A percentile compares a stretch with the other conserved stretches of the same genome.
phyloP scores from a whole-genome alignment of 1,139 yeast species.

The Kodamaea fungicola region DNA sequence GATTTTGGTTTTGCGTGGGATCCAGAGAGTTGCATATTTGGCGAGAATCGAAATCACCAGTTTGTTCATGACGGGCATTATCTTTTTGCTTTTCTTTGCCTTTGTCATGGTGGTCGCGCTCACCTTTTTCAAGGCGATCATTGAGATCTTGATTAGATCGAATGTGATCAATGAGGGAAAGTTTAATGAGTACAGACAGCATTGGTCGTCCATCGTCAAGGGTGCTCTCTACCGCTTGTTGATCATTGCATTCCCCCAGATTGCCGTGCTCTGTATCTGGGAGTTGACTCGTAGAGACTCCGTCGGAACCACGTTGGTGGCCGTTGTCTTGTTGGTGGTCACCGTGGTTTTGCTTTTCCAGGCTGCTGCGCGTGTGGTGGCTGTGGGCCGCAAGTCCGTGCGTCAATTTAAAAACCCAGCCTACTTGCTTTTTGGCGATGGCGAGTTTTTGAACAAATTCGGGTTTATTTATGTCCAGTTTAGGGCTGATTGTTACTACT shows the following conservation, averaged over 20 bases:
- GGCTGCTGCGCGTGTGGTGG: slow-evolving; percentile 70
- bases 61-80: slow-evolving; percentile 81
- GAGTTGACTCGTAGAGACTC: slow-evolving; percentile 82
- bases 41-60: slow-evolving; percentile 84
- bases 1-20: slow-evolving; percentile 81
- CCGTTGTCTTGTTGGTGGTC: slow-evolving; percentile 61
- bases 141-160: slow-evolving; percentile 66
- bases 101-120: slow-evolving; percentile 65
- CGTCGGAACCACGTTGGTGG: slow-evolving; percentile 76
- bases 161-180: slow-evolving; percentile 60
- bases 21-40: slow-evolving; percentile 83
- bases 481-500: slow-evolving; percentile 85
- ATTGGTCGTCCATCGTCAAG: slow-evolving; percentile 78
- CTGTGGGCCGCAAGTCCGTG: slow-evolving; percentile 69
- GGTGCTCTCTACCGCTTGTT: slow-evolving; percentile 85
- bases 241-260: slow-evolving; percentile 80
- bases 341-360: slow-evolving; percentile 59
- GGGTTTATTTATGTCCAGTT: slow-evolving; percentile 92
- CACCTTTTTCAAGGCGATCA: slow-evolving; percentile 65
- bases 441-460: slow-evolving; percentile 74
- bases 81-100: slow-evolving; percentile 76
- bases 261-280: slow-evolving; percentile 82
- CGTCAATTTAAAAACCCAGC: slow-evolving; percentile 87
- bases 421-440: slow-evolving; percentile 82
- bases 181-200: slow-evolving; percentile 73